Evolutionary conservation across 108 stramenopile genomes (phyloP), one percentile per base, ranked within the genome.

Genomic region (Cyclotella kingstonii): DNA sequence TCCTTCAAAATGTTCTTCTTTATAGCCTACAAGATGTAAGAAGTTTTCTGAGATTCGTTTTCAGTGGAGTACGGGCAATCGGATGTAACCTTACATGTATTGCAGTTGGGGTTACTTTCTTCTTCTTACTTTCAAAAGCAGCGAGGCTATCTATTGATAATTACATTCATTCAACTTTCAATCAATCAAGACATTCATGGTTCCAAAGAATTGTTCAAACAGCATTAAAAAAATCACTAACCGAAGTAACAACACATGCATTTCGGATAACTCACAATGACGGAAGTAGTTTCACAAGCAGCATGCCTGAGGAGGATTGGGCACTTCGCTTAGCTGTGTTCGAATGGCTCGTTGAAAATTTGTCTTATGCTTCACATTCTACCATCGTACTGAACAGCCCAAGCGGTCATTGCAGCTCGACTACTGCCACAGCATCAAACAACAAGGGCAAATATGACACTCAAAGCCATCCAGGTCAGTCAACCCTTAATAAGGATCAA

Each of bases 341-440:
- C 17, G 62, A 57, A 15, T 71, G 70, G 70, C n/a, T 71, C 19
- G 33, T 71, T 17, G 61, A 71, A 33, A 54, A 41, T n/a, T 71
- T 61, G 70, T 49, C 61, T 34, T 12, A 27, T 23, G 26, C 55
- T 49, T 46, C 53, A 6, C 42, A 45, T 6, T 54, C 28, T 15
- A 17, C 46, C 17, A 25, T 28, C 27, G n/a, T 11, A 9, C 8
- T n/a, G 23, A 31, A 29, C 8, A 11, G 29, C 0, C 22, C 25
- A 41, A 14, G 12, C 15, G 21, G 15, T 21, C 18, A 41, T n/a
- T 38, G 27, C 3, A 4, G 23, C 15, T 36, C 26, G n/a, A 29
- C 26, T 23, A 21, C 60, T 7, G 30, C 10, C 23, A 30, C 44
- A 44, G 39, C 26, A 43, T 15, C 39, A 41, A 39, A 1, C 27